Evolutionary conservation across 148 eudicot genomes (phyloP), one percentile per base, ranked within the genome.

Genomic region (Nepenthes mirabilis): DNA sequence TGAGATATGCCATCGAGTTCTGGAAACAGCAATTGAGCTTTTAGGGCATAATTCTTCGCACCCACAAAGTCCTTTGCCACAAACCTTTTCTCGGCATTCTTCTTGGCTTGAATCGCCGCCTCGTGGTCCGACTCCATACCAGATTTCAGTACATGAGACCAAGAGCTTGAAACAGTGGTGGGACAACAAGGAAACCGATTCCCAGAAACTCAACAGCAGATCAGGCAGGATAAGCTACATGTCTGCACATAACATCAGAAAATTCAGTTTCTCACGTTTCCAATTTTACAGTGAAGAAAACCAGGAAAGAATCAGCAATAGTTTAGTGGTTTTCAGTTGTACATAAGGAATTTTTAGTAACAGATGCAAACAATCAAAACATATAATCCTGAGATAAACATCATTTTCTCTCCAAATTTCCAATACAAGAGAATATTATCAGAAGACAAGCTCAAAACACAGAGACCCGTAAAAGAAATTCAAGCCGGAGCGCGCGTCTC

Each of bases 1-100:
- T 93, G 99, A 36, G 95, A 75, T 60, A 93, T 71, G n/a, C 99
- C 99, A 67, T 93, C 99, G 23, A 93, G 72, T 60, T 82, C 79
- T n/a, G 96, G 95, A 70, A 64, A 86, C 61, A 93, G 57, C 69
- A 67, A 67, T 57, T 88, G 96, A 65, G 99, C 99, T 61, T 75
- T 89, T n/a, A 86, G 56, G 45, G 99, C 99, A 54, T 76, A 84
- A 67, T 75, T 80, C 57, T 69, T 86, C 23, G 99, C 99, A 55
- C 89, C 95, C 1, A 55, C 72, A 57, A 72, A 93, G 68, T 93
- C 88, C 62, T 67, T 82, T 77, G 72, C 79, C 55, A 80, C 67
- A 75, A 93, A 93, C 50, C 74, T 81, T 76, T 89, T 84, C 77
- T 88, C 96, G 1, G 99, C 99, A 66, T 75, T 65, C 63, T 74